Evolutionary conservation across 306 rosid species (phyloP), one percentile per base, ranked within the genome.

Genomic region (Castanospermum australe): DNA sequence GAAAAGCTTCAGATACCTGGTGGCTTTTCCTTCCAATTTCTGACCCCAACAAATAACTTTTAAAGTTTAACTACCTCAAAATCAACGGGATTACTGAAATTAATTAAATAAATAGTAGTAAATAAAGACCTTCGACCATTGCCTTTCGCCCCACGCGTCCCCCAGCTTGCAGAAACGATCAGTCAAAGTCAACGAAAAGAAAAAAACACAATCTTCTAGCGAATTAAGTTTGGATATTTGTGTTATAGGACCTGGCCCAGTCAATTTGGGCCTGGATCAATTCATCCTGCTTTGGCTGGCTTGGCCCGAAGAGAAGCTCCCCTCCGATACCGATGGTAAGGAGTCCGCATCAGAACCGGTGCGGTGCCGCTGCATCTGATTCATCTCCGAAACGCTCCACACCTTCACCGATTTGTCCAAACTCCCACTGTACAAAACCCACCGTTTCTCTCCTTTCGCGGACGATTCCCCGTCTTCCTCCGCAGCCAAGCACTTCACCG

Each of bases 391-490:
- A 2, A 96, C 88, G 5, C 90, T 86, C 99, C 99, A 96, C 0
- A 96, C 98, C 84, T 93, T 96, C 4, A 93, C 99, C 0, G 98
- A 93, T 76, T 92, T 93, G 63, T 96, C 99, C 42, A 96, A 89
- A 73, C 99, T 96, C 13, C 99, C 99, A 71, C 98, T 93, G 51
- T 96, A 96, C 73, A 92, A 68, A 4, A 86, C 47, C 97, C 94
- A 96, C 64, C 93, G 84, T 11, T 24, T 74, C 6, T 86, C 90
- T 0, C 77, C 73, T 3, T 10, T 62, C 1, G 42, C 45, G 2
- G 51, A 47, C 28, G 81, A 1, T 2, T 86, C 88, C 11, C 48
- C 78, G 14, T 90, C 96, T 50, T 75, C 72, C 80, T 89, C 94
- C 32, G 89, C 94, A 1, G 98, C 94, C 57, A 96, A 72, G 68